Base-by-base conservation (phyloP, 108 stramenopile species). In the Ochromonas danica region DNA sequence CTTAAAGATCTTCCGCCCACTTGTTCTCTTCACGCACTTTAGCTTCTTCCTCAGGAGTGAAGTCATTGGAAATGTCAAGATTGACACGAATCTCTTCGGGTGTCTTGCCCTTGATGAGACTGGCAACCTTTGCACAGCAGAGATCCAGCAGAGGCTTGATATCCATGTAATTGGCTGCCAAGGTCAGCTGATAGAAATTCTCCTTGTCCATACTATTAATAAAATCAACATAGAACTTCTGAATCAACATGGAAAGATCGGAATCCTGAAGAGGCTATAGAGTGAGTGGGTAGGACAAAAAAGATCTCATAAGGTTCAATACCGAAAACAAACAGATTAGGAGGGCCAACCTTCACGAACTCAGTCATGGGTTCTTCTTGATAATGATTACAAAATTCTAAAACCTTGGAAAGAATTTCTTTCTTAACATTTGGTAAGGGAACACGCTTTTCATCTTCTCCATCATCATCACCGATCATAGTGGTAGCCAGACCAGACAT, bases 141-240 rank as follows among this genome's bases (percentile, higher is more conserved):
- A 86, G 41, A 62, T 86, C 84, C 35, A 86, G 78, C 33, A 86
- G 81, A 0, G 85, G 84, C 1, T 78, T 71, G 0, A 86, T 71
- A 41, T 86, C 85, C 78, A 86, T 36, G 81, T 85, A 86, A 71
- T 86, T 86, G 17, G 71, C 81, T 0, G 85, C 83, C 62, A 86
- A 42, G 31, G 84, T 82, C 31, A 86, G 61, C 38, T 86, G 80
- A 40, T 81, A 86, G 0, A 86, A 78, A 81, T 71, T 84, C 38
- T 86, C 85, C 38, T 85, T 39, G 31, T 75, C 78, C 38, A 81
- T 17, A 3, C n/a, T 30, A 0, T 62, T 27, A 22, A 86, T 81
- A 79, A 85, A 86, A 14, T 35, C 25, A 6, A 74, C 77, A 38
- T 86, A 86, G 81, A 83, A 86, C 3, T 40, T 41, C 28, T 84